Evolutionary conservation across 2,329 filamentous ascomycete species (phyloP).

Genomic region (Arthrobotrys megalospora): DNA sequence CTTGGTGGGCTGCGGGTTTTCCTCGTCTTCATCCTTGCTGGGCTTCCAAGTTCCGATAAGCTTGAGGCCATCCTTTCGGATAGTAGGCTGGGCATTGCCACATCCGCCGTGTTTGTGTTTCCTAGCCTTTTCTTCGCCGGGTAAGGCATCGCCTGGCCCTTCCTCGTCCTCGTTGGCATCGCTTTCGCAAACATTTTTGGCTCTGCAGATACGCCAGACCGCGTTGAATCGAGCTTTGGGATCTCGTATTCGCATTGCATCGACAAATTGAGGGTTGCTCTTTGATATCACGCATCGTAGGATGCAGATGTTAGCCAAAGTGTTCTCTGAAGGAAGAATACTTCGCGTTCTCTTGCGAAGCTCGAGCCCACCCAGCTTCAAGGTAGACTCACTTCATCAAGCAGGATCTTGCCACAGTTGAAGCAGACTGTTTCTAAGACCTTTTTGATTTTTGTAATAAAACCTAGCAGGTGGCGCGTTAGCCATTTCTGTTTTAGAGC

Average conservation of each 20-base stretch:
- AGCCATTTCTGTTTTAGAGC: conserved; percentile 6
- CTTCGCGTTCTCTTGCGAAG: conserved; percentile 37
- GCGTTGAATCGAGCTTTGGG: conserved; percentile 94
- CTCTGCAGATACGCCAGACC: conserved; percentile 93
- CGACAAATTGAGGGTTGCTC: conserved; percentile 86
- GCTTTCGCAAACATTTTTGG: conserved; percentile 86
- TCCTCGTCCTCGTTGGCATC: conserved; percentile 78
- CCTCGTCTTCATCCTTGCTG: conserved; percentile 81
- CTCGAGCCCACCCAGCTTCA: conserved; percentile 63
- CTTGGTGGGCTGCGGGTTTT: conserved; percentile 80
- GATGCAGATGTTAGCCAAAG: conserved; percentile 64
- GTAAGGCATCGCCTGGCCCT: conserved; percentile 55
- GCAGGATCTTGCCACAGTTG: conserved; percentile 97
- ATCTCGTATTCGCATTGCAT: conserved; percentile 87
- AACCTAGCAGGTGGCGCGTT: conserved; percentile 73
- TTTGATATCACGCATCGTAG: conserved; percentile 68
- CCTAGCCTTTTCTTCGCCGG: conserved; percentile 65
- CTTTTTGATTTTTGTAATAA: conserved; percentile 99
- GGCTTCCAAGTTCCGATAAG: conserved; percentile 82
- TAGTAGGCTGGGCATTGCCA: conserved; percentile 88
- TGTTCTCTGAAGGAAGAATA: conserved; percentile 52
- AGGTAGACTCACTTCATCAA: conserved; percentile 94
- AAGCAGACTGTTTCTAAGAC: conserved; percentile 98
- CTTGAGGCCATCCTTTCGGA: conserved; percentile 88
- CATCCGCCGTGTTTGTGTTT: conserved; percentile 83